Percentiles rank a stretch among this genome's conserved stretches.
Evolutionary conservation across 768 basidiomycete species (phyloP).

Genomic region (Auricularia cornea): DNA sequence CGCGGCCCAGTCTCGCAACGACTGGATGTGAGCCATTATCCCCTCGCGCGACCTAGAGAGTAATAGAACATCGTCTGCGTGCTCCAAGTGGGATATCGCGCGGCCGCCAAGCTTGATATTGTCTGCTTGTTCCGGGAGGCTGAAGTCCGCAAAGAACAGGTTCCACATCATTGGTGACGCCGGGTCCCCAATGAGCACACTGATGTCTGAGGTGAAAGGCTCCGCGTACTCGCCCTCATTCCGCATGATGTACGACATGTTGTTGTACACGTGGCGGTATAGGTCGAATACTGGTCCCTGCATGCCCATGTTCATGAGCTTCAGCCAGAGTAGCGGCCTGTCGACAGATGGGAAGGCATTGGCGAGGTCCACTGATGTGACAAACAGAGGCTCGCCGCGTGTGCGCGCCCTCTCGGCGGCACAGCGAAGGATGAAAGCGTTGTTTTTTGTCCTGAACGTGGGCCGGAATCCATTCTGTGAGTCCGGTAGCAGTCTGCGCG

Average conservation of each 20-base stretch:
- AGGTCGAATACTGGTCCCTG: slow-evolving; percentile 9
- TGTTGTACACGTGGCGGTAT: slow-evolving; percentile 6
- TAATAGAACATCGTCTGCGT: too few species aligned
- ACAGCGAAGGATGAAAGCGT: slow-evolving; percentile 15
- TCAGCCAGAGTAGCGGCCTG: slow-evolving; percentile 25
- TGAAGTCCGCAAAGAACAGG: not conserved
- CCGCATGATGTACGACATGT: slow-evolving; percentile 3
- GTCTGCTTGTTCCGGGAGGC: too few species aligned
- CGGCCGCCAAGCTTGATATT: too few species aligned
- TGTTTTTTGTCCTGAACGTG: slow-evolving; percentile 22
- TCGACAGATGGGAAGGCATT: slow-evolving; percentile 31
- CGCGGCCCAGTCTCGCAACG: too few species aligned
- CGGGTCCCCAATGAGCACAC: not conserved
- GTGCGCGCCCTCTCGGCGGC: slow-evolving; percentile 13
- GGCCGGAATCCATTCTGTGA: slow-evolving; percentile 26
- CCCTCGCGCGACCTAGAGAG: too few species aligned
- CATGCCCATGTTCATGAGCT: slow-evolving; percentile 16
- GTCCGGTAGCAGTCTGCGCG: slow-evolving; percentile 11
- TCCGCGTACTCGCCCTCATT: not conserved
- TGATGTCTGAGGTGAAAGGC: not conserved
- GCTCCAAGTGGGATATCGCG: too few species aligned
- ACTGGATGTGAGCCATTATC: too few species aligned
- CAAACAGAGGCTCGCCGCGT: slow-evolving; percentile 10
- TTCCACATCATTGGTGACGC: not conserved
- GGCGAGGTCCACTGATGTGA: slow-evolving; percentile 17